Evolutionary conservation across 2,329 filamentous ascomycete genomes (phyloP), one percentile per base, ranked within the genome.

Genomic region (Biscogniauxia marginata): DNA sequence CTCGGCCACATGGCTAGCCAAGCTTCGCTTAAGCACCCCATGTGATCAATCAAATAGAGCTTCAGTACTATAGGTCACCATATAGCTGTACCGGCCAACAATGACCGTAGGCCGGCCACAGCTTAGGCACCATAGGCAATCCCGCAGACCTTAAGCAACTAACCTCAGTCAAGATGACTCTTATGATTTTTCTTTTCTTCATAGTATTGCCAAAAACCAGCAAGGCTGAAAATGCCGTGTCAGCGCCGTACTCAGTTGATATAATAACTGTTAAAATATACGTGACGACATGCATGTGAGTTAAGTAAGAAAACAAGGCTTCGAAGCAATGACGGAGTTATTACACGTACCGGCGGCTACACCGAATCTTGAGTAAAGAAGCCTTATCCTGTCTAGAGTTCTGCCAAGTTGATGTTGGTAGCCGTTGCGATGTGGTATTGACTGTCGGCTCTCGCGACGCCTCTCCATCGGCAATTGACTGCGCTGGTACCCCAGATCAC

Each of bases 381-480:
- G 11, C 6, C 24, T 25, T 25, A 6, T 25, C 20, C 46, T 23
- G 20, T 48, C 24, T 11, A 18, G 7, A n/a, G 46, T 39, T 25
- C n/a, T 25, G 46, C n/a, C 46, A 18, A 48, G 21, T 18, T 48
- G 20, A 18, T 11, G 20, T 20, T 9, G 44, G 20, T 18, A 11
- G 7, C 44, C 44, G 8, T 39, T 16, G 16, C n/a, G 25, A 20
- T 19, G 48, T 49, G 25, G 48, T 25, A 49, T 39, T 18, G 30
- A n/a, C 24, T 43, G 20, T 23, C 46, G 45, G 45, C 24, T 49
- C 21, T 44, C 52, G 44, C 25, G 46, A 53, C 44, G 46, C 34
- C 23, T 43, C 44, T 49, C 46, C 23, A 7, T 46, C 52, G 52
- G 52, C 52, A 53, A 43, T 53, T 53, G 22, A 13, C 22, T n/a